Evolutionary conservation across 2,329 filamentous ascomycete genomes (phyloP).

Genomic region (Clonostachys byssicola): DNA sequence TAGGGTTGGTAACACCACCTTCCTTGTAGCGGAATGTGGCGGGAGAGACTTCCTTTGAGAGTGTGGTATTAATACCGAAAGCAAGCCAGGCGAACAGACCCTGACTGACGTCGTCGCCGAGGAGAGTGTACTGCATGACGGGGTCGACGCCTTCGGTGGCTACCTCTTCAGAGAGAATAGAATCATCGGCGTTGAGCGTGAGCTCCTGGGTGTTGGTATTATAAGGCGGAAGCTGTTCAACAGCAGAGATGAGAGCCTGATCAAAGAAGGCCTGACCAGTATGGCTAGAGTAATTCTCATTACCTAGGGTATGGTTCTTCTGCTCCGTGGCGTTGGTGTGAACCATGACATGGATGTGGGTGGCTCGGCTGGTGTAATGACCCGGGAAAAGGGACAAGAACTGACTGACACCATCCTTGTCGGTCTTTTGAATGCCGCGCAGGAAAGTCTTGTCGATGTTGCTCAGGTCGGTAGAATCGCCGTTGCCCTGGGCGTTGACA

Average conservation of each 20-base stretch:
- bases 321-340: constrained; percentile 25
- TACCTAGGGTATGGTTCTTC: constrained; percentile 25
- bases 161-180: constrained; percentile 33
- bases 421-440: constrained; percentile 31
- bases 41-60: constrained; percentile 12
- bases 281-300: constrained; percentile 41
- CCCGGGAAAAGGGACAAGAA: constrained; percentile 39
- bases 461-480: constrained; percentile 33
- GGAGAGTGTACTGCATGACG: constrained; percentile 51
- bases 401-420: constrained; percentile 33
- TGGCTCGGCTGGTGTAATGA: constrained; percentile 37
- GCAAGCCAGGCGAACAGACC: constrained; percentile 53
- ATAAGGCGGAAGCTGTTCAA: constrained; percentile 47
- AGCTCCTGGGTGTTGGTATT: constrained; percentile 35
- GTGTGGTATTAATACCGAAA: constrained; percentile 38
- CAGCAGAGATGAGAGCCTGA: constrained; percentile 46
- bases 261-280: constrained; percentile 64
- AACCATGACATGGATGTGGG: constrained; percentile 41
- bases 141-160: constrained; percentile 47
- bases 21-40: constrained; percentile 21
- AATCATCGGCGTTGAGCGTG: constrained; percentile 49
- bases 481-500: constrained; percentile 25
- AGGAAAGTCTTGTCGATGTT: constrained; percentile 26
- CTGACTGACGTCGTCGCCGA: constrained; percentile 46
- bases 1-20: constrained; percentile 22